Conservation (phyloP, 1,284 basidiomycete genomes). For the Malassezia vespertilionis region DNA sequence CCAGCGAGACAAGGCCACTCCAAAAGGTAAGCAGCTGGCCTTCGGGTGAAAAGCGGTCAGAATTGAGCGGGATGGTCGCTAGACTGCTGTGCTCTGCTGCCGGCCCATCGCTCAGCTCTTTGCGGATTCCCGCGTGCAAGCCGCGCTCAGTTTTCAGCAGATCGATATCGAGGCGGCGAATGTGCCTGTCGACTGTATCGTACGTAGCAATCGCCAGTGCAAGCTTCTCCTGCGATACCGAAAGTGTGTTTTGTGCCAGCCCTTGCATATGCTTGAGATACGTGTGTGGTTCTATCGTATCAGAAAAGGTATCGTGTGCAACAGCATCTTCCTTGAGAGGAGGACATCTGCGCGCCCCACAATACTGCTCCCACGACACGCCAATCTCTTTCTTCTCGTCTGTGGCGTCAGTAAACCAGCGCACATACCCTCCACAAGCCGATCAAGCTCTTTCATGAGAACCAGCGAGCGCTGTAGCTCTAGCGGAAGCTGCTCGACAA, state of each 20-base stretch:
- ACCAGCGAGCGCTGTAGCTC: slow-evolving; percentile 69
- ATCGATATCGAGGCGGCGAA: slow-evolving; percentile 51
- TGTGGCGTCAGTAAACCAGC: not conserved
- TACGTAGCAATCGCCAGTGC: slow-evolving; percentile 52
- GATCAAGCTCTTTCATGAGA: slow-evolving; percentile 68
- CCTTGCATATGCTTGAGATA: not conserved
- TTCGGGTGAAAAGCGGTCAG: slow-evolving; percentile 9
- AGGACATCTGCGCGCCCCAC: not conserved
- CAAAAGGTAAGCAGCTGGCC: slow-evolving; percentile 14
- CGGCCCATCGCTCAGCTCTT: not conserved
- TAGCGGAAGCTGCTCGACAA: slow-evolving; percentile 73
- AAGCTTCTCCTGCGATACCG: slow-evolving; percentile 50
- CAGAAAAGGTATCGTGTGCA: not conserved
- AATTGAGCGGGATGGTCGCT: not conserved
- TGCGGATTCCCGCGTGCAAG: slow-evolving; percentile 28
- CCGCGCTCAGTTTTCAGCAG: slow-evolving; percentile 34
- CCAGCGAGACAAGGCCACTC: slow-evolving; percentile 14
- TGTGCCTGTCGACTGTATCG: slow-evolving; percentile 52
- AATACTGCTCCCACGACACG: slow-evolving; percentile 10
- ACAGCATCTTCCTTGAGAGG: not conserved
- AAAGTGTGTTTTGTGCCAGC: not conserved
- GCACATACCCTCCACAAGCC: not conserved
- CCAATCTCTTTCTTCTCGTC: not conserved
- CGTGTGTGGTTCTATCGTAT: not conserved
- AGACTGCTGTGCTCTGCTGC: not conserved